Evolutionary conservation across 345 rosid species (phyloP).

Genomic region (Rubroshorea leprosula): DNA sequence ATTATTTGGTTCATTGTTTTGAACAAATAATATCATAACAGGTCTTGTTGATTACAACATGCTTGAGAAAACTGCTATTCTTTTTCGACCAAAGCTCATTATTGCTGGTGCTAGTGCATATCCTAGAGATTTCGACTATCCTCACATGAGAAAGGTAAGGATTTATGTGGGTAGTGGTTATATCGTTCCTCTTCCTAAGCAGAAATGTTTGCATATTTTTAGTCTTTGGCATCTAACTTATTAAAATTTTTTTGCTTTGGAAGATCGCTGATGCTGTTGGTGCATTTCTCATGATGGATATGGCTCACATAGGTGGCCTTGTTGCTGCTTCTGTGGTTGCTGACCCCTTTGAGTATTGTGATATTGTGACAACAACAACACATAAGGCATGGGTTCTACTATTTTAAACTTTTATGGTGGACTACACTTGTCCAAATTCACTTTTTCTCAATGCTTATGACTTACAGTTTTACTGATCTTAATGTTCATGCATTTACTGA

Average conservation of each 20-base stretch:
- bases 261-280: conserved; percentile 92
- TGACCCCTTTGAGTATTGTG: conserved; percentile 84
- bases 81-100: conserved; percentile 88
- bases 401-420: neutral
- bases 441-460: neutral
- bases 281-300: conserved; percentile 97
- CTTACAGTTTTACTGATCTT: neutral
- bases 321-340: conserved; percentile 90
- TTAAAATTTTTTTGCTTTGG: conserved; percentile 19
- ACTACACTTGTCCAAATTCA: neutral
- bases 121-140: conserved; percentile 88
- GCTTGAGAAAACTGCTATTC: conserved; percentile 86
- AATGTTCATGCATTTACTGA: neutral
- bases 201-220: neutral
- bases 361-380: conserved; percentile 88
- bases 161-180: conserved; percentile 1
- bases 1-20: conserved; percentile 1
- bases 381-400: conserved; percentile 53
- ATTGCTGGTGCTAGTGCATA: conserved; percentile 98
- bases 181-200: neutral
- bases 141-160: conserved; percentile 86
- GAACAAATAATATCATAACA: conserved; percentile 19
- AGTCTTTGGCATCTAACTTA: conserved; percentile 16
- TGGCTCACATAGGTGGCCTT: conserved; percentile 97
- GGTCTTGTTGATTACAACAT: conserved; percentile 82